phyloP scores from a whole-genome alignment of 768 basidiomycete species.

The Phylloporus rhodoxanthus region DNA sequence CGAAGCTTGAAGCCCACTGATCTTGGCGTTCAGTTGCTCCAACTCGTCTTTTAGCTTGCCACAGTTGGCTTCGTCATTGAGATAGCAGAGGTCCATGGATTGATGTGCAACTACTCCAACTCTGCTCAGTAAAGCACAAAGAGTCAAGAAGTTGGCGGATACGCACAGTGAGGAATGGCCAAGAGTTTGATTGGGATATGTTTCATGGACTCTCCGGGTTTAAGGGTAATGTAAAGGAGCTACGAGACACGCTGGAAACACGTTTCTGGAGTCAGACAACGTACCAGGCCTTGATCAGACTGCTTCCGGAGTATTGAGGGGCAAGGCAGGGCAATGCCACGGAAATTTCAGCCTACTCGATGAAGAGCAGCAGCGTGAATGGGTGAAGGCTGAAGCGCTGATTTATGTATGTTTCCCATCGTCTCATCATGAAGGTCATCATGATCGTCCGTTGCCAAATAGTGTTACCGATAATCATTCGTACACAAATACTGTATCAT shows the following conservation, averaged over 20 bases:
- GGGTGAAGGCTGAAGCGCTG: constrained; percentile 5
- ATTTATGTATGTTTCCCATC: not conserved
- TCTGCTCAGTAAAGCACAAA: constrained; percentile 3
- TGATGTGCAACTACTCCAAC: constrained; percentile 4
- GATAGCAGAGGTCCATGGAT: constrained; percentile 24
- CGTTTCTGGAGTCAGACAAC: constrained; percentile 23
- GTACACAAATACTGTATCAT: constrained; percentile 8
- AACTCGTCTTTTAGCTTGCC: constrained; percentile 19
- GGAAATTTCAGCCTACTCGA: constrained; percentile 18
- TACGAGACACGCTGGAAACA: constrained; percentile 26
- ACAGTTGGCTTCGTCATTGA: constrained; percentile 13
- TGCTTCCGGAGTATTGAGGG: constrained; percentile 6
- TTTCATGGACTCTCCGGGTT: constrained; percentile 20
- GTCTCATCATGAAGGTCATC: not conserved
- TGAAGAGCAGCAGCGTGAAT: not conserved
- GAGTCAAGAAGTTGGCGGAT: not conserved
- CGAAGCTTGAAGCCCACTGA: constrained; percentile 24
- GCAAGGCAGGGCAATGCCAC: constrained; percentile 9
- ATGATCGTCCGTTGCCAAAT: not conserved
- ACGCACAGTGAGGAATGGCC: constrained; percentile 21
- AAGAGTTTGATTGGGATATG: constrained; percentile 17
- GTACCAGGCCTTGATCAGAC: constrained; percentile 17
- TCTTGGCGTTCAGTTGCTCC: constrained; percentile 22
- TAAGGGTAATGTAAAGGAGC: constrained; percentile 19
- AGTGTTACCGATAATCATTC: not conserved